A percentile compares a stretch with the other conserved stretches of the same genome.
Evolutionary conservation across 768 basidiomycete genomes (phyloP).

Genomic region (Cantharellus cinnabarinus): DNA sequence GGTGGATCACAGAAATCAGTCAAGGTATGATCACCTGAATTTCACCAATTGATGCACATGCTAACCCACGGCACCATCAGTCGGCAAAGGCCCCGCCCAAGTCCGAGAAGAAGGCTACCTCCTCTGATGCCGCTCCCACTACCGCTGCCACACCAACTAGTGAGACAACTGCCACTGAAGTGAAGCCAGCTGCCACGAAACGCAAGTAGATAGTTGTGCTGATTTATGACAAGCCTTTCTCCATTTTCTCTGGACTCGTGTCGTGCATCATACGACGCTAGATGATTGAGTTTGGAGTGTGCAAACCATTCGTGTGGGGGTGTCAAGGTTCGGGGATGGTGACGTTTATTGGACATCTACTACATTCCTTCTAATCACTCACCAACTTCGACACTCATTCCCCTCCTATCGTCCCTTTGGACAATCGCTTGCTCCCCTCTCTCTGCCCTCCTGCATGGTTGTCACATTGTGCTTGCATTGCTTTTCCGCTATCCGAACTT

Average conservation of each 20-base stretch:
- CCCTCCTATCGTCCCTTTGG: not conserved
- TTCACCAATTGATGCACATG: not conserved
- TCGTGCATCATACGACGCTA: not conserved
- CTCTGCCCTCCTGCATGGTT: no score
- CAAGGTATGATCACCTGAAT: conserved; percentile 24
- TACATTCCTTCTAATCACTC: not conserved
- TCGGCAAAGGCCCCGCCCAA: not conserved
- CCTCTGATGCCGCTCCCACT: conserved; percentile 17
- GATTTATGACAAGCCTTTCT: not conserved
- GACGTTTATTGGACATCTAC: not conserved
- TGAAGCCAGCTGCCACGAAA: conserved; percentile 31
- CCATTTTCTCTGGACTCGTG: not conserved
- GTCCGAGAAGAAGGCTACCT: conserved; percentile 46
- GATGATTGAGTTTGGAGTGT: not conserved
- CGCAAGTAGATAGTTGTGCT: conserved; percentile 27
- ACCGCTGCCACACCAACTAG: conserved; percentile 2
- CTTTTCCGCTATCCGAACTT: no score
- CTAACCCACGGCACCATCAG: conserved; percentile 20
- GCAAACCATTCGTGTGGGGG: not conserved
- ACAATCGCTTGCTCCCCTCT: no score
- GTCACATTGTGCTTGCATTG: no score
- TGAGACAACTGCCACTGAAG: conserved; percentile 1
- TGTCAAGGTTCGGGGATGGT: not conserved
- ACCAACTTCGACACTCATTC: not conserved
- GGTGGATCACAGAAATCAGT: conserved; percentile 49